Conservation (phyloP, 2,329 filamentous ascomycete species). For the Arachnomyces sp. region DNA sequence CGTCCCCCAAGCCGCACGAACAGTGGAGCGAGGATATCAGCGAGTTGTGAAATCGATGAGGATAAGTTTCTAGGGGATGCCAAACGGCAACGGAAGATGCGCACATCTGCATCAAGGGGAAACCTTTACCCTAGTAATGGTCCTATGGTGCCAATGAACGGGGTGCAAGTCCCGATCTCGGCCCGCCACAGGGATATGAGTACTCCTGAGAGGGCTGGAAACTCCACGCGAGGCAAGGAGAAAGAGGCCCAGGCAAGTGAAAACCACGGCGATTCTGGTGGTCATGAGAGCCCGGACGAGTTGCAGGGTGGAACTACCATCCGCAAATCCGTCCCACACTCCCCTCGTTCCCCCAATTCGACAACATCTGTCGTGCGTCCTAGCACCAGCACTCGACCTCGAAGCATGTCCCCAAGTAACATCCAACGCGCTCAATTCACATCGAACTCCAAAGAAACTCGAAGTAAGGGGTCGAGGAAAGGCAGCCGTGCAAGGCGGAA, state of each 20-base stretch:
- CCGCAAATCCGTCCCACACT: conserved; percentile 13
- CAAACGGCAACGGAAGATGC: conserved; percentile 1
- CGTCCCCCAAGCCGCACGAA: neutral
- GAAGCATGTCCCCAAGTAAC: conserved; percentile 23
- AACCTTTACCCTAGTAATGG: neutral
- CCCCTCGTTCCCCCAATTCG: conserved; percentile 5
- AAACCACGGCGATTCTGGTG: conserved; percentile 7
- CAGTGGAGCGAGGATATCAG: neutral
- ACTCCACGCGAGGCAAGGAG: neutral
- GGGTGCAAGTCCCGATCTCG: conserved; percentile 1
- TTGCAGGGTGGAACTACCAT: conserved; percentile 30
- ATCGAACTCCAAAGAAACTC: conserved; percentile 6
- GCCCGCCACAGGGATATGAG: no score
- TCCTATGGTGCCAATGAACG: neutral
- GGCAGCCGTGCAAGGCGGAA: neutral
- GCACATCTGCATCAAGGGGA: neutral
- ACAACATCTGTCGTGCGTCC: conserved; percentile 6
- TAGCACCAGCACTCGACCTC: conserved; percentile 3
- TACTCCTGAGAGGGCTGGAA: neutral
- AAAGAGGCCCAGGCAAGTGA: no score
- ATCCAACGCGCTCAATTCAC: conserved; percentile 24
- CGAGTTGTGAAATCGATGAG: neutral
- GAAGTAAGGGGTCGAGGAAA: conserved; percentile 6
- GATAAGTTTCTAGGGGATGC: conserved; percentile 4
- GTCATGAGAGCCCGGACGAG: conserved; percentile 33